Conservation (phyloP, 805 yeast species). For the Torulaspora maleeae region DNA sequence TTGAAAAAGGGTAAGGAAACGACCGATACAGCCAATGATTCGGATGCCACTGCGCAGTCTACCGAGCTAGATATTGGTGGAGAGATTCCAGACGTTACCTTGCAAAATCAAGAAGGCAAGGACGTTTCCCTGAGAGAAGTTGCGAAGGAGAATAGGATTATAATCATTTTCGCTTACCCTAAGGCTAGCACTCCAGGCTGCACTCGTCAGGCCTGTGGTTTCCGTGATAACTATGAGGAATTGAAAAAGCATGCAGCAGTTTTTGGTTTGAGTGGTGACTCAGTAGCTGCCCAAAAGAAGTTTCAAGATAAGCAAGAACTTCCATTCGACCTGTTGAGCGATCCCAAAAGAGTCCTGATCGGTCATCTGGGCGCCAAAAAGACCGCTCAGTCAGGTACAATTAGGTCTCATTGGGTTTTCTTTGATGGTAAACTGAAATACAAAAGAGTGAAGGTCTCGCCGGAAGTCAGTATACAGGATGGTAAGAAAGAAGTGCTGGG, state of each 20-base stretch:
- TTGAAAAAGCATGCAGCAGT: slow-evolving; percentile 45
- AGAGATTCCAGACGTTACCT: slow-evolving; percentile 56
- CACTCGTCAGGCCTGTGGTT: slow-evolving; percentile 90
- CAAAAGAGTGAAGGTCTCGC: slow-evolving; percentile 41
- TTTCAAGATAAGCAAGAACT: slow-evolving; percentile 70
- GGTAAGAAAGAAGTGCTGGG: slow-evolving; percentile 54
- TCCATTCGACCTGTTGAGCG: slow-evolving; percentile 71
- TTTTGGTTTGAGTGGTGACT: slow-evolving; percentile 79
- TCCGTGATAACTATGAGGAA: slow-evolving; percentile 56
- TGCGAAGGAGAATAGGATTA: slow-evolving; percentile 40
- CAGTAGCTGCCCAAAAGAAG: slow-evolving; percentile 69
- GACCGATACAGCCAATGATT: slow-evolving; percentile 5
- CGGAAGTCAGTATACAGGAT: slow-evolving; percentile 54
- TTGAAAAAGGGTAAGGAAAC: slow-evolving; percentile 6
- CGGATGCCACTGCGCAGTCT: slow-evolving; percentile 7
- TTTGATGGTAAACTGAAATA: slow-evolving; percentile 61
- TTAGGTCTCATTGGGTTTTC: slow-evolving; percentile 91
- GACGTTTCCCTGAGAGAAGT: slow-evolving; percentile 47
- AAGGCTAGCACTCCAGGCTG: slow-evolving; percentile 95
- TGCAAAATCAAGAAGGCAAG: slow-evolving; percentile 67
- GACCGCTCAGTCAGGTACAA: slow-evolving; percentile 60
- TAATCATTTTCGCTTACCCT: slow-evolving; percentile 75
- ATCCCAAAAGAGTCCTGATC: slow-evolving; percentile 65
- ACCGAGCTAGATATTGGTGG: slow-evolving; percentile 50
- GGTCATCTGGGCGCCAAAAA: slow-evolving; percentile 80